Percentiles rank a stretch among this genome's conserved stretches.
Evolutionary conservation across 202 grass and related monocot species (phyloP).

Genomic region (Brachypodium distachyon): DNA sequence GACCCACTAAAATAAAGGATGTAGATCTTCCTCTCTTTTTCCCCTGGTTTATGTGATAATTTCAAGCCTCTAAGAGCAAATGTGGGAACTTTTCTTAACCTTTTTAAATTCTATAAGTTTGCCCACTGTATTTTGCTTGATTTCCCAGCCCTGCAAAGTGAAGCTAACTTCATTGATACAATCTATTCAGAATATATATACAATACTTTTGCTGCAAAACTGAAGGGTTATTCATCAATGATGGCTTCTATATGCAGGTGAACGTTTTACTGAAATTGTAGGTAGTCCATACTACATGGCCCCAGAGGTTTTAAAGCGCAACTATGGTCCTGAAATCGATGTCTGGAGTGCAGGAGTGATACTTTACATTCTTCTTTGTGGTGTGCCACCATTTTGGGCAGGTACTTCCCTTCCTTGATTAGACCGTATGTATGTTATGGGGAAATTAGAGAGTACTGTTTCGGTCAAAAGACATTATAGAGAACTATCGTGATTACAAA

Average conservation of each 20-base stretch:
- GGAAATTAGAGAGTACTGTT: neutral
- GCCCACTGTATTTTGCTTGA: neutral
- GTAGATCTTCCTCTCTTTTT: neutral
- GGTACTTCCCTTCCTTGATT: slow-evolving; percentile 26
- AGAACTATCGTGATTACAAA: neutral
- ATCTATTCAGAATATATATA: neutral
- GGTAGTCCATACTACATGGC: slow-evolving; percentile 73
- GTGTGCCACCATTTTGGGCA: slow-evolving; percentile 72
- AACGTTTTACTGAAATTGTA: slow-evolving; percentile 52
- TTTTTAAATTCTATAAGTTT: neutral
- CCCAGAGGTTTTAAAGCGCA: slow-evolving; percentile 57
- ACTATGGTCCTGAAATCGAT: slow-evolving; percentile 61
- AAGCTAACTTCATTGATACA: neutral
- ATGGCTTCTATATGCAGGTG: slow-evolving; percentile 27
- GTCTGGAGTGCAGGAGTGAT: slow-evolving; percentile 77
- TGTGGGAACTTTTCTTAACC: too few relatives aligned
- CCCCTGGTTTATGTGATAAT: neutral
- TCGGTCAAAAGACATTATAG: too few relatives aligned
- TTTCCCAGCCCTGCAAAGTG: neutral
- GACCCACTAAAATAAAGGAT: neutral
- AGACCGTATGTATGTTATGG: neutral
- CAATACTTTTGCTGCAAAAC: neutral
- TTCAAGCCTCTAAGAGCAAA: neutral
- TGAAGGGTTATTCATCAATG: slow-evolving; percentile 3
- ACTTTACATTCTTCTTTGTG: slow-evolving; percentile 68